phyloP scores from a whole-genome alignment of 345 rosid genomes.

The Raphanus sativus region DNA sequence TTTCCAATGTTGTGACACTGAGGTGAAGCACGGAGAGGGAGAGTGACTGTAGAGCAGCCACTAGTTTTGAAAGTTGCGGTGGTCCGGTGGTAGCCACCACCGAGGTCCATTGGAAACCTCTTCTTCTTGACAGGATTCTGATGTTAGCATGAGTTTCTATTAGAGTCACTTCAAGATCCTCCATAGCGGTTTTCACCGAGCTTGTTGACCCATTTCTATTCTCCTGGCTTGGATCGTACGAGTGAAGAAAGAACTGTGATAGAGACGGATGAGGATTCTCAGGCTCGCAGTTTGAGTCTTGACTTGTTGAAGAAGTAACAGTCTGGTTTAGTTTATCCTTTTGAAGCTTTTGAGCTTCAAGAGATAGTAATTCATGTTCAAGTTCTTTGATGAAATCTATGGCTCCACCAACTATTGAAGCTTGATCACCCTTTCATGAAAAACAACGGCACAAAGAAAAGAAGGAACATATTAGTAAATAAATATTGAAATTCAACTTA shows the following conservation, averaged over 20 bases:
- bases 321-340: conserved; percentile 26
- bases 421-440: conserved; percentile 80
- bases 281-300: conserved; percentile 24
- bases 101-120: conserved; percentile 35
- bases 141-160: conserved; percentile 86
- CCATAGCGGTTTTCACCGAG: conserved; percentile 45
- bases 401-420: conserved; percentile 89
- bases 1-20: conserved; percentile 56
- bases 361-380: conserved; percentile 64
- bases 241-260: conserved; percentile 54
- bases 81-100: conserved; percentile 2
- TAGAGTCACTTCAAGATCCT: conserved; percentile 79
- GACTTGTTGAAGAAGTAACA: conserved; percentile 32
- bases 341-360: conserved; percentile 63
- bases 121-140: conserved; percentile 63
- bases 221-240: conserved; percentile 57
- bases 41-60: conserved; percentile 62
- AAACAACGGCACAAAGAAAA: not conserved
- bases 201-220: conserved; percentile 47
- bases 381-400: conserved; percentile 88
- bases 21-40: conserved; percentile 74
- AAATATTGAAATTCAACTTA: not conserved
- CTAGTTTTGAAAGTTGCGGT: conserved; percentile 61
- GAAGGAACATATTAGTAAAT: not conserved
- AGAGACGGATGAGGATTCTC: conserved; percentile 35